Conservation (phyloP, 352 stramenopile species). For the Blastocystis sp. region DNA sequence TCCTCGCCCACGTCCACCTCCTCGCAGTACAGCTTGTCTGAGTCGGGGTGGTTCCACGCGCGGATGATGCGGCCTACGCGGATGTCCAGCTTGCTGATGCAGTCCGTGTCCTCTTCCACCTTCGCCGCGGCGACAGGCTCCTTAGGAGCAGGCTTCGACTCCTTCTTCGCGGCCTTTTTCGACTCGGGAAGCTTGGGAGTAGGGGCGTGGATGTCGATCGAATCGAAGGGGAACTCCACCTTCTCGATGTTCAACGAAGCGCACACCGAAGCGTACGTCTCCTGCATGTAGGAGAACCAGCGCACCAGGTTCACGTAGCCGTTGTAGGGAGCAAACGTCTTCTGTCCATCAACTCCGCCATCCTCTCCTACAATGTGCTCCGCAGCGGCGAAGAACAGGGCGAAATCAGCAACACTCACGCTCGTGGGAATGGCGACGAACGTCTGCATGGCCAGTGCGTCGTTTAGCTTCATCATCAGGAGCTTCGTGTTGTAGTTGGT, state of each 20-base stretch:
- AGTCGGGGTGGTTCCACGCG: slow-evolving; percentile 78
- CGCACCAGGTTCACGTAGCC: slow-evolving; percentile 47
- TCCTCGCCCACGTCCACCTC: slow-evolving; percentile 79
- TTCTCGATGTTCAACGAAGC: neutral
- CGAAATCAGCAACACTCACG: slow-evolving; percentile 19
- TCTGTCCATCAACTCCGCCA: neutral
- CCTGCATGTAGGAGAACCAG: slow-evolving; percentile 52
- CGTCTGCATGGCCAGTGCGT: neutral
- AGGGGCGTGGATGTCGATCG: slow-evolving; percentile 33
- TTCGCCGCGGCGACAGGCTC: neutral
- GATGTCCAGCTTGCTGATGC: slow-evolving; percentile 70
- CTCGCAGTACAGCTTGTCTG: slow-evolving; percentile 80
- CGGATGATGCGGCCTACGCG: slow-evolving; percentile 78
- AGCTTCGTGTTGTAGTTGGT: neutral
- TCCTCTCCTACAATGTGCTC: neutral
- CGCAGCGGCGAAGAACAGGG: slow-evolving; percentile 12
- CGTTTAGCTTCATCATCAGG: slow-evolving; percentile 25
- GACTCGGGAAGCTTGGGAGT: neutral
- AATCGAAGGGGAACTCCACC: slow-evolving; percentile 7
- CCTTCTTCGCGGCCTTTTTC: slow-evolving; percentile 51
- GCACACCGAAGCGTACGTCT: neutral
- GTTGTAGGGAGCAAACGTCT: slow-evolving; percentile 19
- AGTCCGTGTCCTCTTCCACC: slow-evolving; percentile 17
- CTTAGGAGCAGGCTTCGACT: neutral
- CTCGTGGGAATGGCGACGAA: slow-evolving; percentile 19